Evolutionary conservation across 768 basidiomycete species (phyloP), one percentile per base, ranked within the genome.

Genomic region (Agaricus blazei): DNA sequence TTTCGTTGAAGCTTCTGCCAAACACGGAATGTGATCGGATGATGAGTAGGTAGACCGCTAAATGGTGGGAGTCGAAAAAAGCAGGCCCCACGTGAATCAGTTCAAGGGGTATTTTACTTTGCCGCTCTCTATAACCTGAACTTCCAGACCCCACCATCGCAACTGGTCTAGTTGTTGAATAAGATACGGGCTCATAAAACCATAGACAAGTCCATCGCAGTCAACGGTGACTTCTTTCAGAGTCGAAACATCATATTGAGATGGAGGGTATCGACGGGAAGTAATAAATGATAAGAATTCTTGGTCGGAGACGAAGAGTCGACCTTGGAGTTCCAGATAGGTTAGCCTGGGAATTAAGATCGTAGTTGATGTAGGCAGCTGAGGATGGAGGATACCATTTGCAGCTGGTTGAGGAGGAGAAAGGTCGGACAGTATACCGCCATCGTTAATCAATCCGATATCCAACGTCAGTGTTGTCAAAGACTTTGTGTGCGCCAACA

Each of bases 141-240:
- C 31, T 38, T 40, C 40, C 19, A 56, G 27, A 9, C 48, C 54
- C 29, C 40, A 42, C 54, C 54, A 56, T 24, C 48, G 48, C 11
- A 56, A 38, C 41, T 49, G 40, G 29, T 56, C 54, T 8, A 56
- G n/a, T 40, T 50, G 48, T 43, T 56, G 48, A 34, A 56, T 9
- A 24, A 56, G 40, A 37, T 34, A 56, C 31, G 48, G 47, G 38
- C 48, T 56, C 54, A 56, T 34, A 49, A 56, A 56, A 11, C 54
- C 48, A 26, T 56, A 56, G 4, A 56, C 54, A 4, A 56, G 48
- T 40, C 48, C 54, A 36, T 56, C 54, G 34, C 54, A 56, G 9
- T 49, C 54, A 23, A 56, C 45, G 7, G 28, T 23, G 14, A 49
- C 26, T 37, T 50, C 48, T 27, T 56, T 41, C 15, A 56, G 42